phyloP scores from a whole-genome alignment of 2,329 filamentous ascomycete species.

The Phyllosticta capitalensis region DNA sequence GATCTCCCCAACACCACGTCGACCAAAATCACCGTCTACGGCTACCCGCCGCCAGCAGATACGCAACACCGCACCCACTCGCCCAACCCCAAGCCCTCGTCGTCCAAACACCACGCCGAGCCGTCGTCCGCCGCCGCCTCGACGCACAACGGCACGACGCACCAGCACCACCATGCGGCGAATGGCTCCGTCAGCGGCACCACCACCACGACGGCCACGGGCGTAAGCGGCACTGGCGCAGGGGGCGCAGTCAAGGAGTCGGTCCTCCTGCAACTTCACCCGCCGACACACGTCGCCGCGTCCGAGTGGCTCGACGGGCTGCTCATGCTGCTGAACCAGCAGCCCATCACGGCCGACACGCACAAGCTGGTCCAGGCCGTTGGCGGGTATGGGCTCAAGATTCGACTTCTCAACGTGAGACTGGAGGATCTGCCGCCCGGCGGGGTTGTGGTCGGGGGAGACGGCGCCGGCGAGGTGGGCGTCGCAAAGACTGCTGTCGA shows the following conservation, averaged over 20 bases:
- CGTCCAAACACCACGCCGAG: conserved; percentile 8
- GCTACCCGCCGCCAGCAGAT: conserved; percentile 41
- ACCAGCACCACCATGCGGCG: conserved; percentile 19
- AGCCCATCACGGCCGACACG: conserved; percentile 94
- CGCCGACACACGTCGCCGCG: conserved; percentile 68
- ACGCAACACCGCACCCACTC: background rate
- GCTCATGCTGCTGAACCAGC: conserved; percentile 87
- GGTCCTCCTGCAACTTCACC: conserved; percentile 73
- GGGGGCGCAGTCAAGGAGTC: conserved; percentile 46
- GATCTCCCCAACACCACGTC: conserved; percentile 33
- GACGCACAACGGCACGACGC: conserved; percentile 20
- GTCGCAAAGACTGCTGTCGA: conserved; percentile 39
- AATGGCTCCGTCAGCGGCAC: background rate
- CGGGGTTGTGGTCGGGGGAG: conserved; percentile 17
- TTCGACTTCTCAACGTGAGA: conserved; percentile 80
- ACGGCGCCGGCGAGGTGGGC: conserved; percentile 39
- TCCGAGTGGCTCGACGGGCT: conserved; percentile 96
- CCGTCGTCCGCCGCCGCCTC: conserved; percentile 13
- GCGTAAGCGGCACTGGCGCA: background rate
- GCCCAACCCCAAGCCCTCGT: background rate
- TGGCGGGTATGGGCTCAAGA: conserved; percentile 84
- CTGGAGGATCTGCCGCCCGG: conserved; percentile 58
- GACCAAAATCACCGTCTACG: conserved; percentile 89
- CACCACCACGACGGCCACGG: background rate
- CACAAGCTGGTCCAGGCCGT: conserved; percentile 81